Evolutionary conservation across 2,329 filamentous ascomycete genomes (phyloP), one percentile per base, ranked within the genome.

Genomic region (Periconia sp.): DNA sequence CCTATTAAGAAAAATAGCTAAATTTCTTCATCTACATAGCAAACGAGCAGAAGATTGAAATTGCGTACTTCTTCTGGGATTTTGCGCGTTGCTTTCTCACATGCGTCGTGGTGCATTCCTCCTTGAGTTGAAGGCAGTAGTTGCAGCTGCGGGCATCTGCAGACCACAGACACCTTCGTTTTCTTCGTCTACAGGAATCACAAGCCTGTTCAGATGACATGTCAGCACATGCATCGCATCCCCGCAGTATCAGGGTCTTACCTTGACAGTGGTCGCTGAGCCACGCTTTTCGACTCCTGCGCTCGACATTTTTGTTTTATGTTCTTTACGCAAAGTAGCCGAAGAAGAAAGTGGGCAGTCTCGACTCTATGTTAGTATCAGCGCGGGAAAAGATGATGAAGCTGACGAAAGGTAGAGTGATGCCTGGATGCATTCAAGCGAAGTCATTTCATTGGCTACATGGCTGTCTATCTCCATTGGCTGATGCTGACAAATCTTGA

Each of bases 171-270:
- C 66, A 68, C 55, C 57, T 57, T 50, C 63, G 51, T 42, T 68
- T 68, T 33, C 63, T 60, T 45, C 58, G 61, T 17, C 63, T 56
- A 51, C 63, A 68, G 9, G 65, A 61, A 56, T 68, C 66, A 44
- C 62, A 68, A 18, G 63, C 61, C 63, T 67, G 37, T 41, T n/a
- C 27, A 41, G 18, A 37, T 37, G 3, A 37, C 33, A 35, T 14
- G 41, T 45, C 17, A 42, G 47, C 9, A 45, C n/a, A 14, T 27
- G 30, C 11, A 37, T n/a, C 15, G 5, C 11, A 37, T 14, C 33
- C 11, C 33, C 33, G 33, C 33, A 5, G 3, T 8, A 40, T n/a
- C 6, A 19, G 15, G 18, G 30, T 23, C 60, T 50, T 51, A 65
- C 63, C 41, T 57, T 56, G 33, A 66, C 62, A 15, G 63, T 66